Evolutionary conservation across 2,329 filamentous ascomycete species (phyloP).

Genomic region (Colletotrichum aenigma): DNA sequence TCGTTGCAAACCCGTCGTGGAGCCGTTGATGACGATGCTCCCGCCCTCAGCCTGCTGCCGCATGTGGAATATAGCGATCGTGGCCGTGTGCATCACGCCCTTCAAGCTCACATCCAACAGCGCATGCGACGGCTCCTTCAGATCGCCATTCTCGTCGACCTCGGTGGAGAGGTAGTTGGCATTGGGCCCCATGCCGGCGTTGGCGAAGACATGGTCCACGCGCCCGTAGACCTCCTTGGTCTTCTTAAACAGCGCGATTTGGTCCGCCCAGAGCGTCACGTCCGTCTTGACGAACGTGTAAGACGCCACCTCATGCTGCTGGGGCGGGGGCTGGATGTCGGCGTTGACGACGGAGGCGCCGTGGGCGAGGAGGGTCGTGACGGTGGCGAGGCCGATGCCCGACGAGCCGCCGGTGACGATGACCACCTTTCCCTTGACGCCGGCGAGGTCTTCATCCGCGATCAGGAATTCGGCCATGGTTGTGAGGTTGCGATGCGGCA

Average conservation of each 20-base stretch:
- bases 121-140: conserved; percentile 44
- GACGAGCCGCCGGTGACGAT: conserved; percentile 74
- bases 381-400: conserved; percentile 73
- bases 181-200: conserved; percentile 57
- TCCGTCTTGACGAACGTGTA: conserved; percentile 50
- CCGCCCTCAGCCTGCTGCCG: conserved; percentile 49
- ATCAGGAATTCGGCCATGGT: conserved; percentile 51
- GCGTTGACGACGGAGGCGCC: conserved; percentile 60
- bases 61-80: conserved; percentile 54
- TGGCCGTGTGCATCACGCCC: conserved; percentile 53
- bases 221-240: conserved; percentile 69
- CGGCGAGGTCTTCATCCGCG: conserved; percentile 43
- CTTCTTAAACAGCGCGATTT: conserved; percentile 55
- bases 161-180: conserved; percentile 50
- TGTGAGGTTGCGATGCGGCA: background rate
- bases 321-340: conserved; percentile 51
- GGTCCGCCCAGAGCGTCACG: conserved; percentile 53
- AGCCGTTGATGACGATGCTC: conserved; percentile 60
- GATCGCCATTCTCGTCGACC: conserved; percentile 54
- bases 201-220: conserved; percentile 77
- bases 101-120: conserved; percentile 55
- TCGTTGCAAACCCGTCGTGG: conserved; percentile 53
- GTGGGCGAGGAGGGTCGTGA: conserved; percentile 51
- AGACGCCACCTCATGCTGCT: conserved; percentile 19
- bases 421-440: conserved; percentile 66